Evolutionary conservation across 1,284 basidiomycete species (phyloP).

Genomic region (Volvariella surrecta): DNA sequence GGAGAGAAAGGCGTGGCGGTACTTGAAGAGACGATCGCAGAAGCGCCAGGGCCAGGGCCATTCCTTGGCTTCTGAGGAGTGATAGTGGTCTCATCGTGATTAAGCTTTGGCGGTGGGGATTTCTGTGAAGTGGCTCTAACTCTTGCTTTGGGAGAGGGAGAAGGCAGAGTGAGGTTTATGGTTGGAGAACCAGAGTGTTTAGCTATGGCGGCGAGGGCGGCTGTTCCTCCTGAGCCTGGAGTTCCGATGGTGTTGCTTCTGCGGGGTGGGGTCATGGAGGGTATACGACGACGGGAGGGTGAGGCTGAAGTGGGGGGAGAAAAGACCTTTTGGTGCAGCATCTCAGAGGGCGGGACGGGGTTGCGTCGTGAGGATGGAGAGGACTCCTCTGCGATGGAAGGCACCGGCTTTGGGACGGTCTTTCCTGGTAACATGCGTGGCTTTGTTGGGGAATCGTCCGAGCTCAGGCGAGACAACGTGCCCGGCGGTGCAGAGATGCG

Average conservation of each 20-base stretch:
- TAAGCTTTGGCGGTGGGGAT: slow-evolving; percentile 5
- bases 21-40: slow-evolving; percentile 3
- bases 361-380: slow-evolving; percentile 20
- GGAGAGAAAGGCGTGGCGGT: slow-evolving; percentile 7
- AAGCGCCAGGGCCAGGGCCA: slow-evolving; percentile 7
- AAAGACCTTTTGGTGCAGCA: slow-evolving; percentile 9
- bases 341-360: slow-evolving; percentile 13
- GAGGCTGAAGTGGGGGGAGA: slow-evolving; percentile 11
- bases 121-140: slow-evolving; percentile 6
- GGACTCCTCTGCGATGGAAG: slow-evolving; percentile 15
- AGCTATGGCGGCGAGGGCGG: slow-evolving; percentile 4
- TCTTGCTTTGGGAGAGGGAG: slow-evolving; percentile 23
- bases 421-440: not conserved
- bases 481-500: slow-evolving; percentile 12
- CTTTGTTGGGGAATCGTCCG: not conserved
- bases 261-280: slow-evolving; percentile 25
- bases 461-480: not conserved
- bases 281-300: slow-evolving; percentile 17
- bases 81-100: not conserved
- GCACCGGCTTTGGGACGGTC: slow-evolving; percentile 4
- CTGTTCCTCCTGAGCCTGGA: not conserved
- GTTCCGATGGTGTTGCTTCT: slow-evolving; percentile 10
- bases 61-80: slow-evolving; percentile 6
- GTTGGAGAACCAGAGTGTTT: slow-evolving; percentile 19
- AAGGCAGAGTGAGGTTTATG: slow-evolving; percentile 22